Conservation (phyloP, 371 early-diverging fungal species). For the Mortierella sp. region DNA sequence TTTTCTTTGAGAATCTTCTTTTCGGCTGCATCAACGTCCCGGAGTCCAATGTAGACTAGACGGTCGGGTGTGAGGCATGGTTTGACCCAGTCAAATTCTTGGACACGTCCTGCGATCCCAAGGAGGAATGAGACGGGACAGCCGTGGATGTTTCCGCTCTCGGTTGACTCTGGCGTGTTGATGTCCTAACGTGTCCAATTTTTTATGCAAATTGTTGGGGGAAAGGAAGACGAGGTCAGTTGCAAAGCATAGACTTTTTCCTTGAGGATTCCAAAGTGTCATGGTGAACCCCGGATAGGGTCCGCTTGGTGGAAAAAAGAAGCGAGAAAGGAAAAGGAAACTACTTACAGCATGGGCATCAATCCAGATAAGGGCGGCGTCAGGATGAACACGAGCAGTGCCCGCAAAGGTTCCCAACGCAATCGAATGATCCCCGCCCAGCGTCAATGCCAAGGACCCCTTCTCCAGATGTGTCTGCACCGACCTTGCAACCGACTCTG, state of each 20-base stretch:
- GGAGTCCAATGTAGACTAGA: constrained; percentile 94
- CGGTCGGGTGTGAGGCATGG: constrained; percentile 81
- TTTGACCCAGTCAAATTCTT: constrained; percentile 87
- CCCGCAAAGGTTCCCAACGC: constrained; percentile 94
- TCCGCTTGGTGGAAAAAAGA: no score
- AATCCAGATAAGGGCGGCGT: constrained; percentile 94
- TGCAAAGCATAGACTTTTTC: no score
- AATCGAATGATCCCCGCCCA: constrained; percentile 96
- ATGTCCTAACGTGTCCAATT: constrained; percentile 75
- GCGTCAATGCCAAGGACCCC: constrained; percentile 86
- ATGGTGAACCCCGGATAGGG: not conserved
- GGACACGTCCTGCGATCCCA: constrained; percentile 79
- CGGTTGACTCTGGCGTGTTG: constrained; percentile 90
- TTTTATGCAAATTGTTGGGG: not conserved
- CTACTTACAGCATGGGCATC: constrained; percentile 93
- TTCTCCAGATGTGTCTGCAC: constrained; percentile 72
- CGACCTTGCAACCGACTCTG: constrained; percentile 71
- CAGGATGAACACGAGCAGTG: constrained; percentile 80
- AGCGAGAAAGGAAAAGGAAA: not conserved
- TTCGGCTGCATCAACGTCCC: constrained; percentile 92
- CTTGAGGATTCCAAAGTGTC: not conserved
- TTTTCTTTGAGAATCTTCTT: constrained; percentile 82
- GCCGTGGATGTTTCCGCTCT: constrained; percentile 95
- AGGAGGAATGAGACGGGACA: constrained; percentile 93
- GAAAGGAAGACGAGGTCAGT: not conserved